Conservation (phyloP, 2,329 filamentous ascomycete genomes). For the Davidsoniella neocaledoniae region DNA sequence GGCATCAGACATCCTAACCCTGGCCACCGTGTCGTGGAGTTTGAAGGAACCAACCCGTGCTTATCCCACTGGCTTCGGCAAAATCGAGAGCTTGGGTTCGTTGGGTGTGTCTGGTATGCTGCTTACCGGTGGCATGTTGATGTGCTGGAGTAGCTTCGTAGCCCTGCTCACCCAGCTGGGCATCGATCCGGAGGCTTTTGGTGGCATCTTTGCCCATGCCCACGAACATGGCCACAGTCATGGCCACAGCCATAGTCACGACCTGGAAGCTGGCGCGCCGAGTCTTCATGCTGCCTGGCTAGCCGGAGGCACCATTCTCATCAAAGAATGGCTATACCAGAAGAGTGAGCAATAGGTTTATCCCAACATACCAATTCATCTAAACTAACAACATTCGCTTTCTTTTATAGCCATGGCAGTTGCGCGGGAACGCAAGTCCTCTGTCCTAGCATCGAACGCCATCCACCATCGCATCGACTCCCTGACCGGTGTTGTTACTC, state of each 20-base stretch:
- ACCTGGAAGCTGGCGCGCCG: conserved; percentile 34
- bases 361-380: not conserved
- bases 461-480: conserved; percentile 94
- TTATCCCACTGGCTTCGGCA: conserved; percentile 87
- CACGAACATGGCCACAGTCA: conserved; percentile 51
- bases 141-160: conserved; percentile 60
- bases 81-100: conserved; percentile 91
- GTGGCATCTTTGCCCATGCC: conserved; percentile 48
- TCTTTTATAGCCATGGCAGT: conserved; percentile 67
- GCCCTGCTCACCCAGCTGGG: conserved; percentile 13
- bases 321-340: conserved; percentile 96
- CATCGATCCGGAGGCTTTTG: conserved; percentile 23
- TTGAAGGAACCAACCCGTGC: conserved; percentile 65
- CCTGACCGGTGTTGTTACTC: conserved; percentile 81
- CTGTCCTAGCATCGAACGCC: conserved; percentile 88
- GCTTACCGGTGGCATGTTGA: conserved; percentile 75
- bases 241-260: conserved; percentile 33
- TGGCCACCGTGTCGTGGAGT: conserved; percentile 89
- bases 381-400: not conserved
- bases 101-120: conserved; percentile 86
- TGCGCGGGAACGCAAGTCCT: conserved; percentile 82
- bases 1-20: conserved; percentile 83
- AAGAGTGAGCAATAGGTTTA: conserved; percentile 55
- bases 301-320: conserved; percentile 68
- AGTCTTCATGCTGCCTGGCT: conserved; percentile 93